phyloP scores from a whole-genome alignment of 176 grass and related monocot species.

The Dendrocalamus sinicus region DNA sequence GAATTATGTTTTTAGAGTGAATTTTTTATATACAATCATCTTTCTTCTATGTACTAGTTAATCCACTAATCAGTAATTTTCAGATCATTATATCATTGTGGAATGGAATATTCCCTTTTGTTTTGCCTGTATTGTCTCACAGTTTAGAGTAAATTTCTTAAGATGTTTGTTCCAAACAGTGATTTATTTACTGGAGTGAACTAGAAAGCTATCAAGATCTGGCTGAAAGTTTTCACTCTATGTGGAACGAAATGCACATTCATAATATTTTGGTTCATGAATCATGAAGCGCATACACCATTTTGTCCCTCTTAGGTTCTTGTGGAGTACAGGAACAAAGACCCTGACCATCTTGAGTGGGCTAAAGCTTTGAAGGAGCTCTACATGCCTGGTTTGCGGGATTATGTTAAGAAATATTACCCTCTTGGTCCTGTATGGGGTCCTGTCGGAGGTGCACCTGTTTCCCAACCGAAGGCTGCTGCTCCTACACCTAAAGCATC shows the following conservation, averaged over 20 bases:
- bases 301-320: constrained; percentile 64
- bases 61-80: background rate
- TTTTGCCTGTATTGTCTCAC: constrained; percentile 1
- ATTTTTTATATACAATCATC: background rate
- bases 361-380: constrained; percentile 96
- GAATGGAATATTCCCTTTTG: background rate
- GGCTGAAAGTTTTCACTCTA: constrained; percentile 6
- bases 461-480: constrained; percentile 58
- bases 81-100: background rate
- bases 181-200: background rate
- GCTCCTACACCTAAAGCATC: constrained; percentile 66
- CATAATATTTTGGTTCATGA: constrained; percentile 7
- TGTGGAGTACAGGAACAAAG: constrained; percentile 92
- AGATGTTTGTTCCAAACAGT: background rate
- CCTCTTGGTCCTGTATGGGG: constrained; percentile 85
- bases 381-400: constrained; percentile 75
- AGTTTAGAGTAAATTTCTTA: background rate
- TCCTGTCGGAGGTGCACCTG: constrained; percentile 46
- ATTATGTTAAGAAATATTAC: constrained; percentile 95
- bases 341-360: constrained; percentile 95
- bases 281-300: background rate
- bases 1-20: background rate
- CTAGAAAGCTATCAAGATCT: constrained; percentile 21
- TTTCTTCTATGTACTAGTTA: background rate
- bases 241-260: constrained; percentile 13